phyloP scores from a whole-genome alignment of 768 basidiomycete species.

The Suillus subaureus region DNA sequence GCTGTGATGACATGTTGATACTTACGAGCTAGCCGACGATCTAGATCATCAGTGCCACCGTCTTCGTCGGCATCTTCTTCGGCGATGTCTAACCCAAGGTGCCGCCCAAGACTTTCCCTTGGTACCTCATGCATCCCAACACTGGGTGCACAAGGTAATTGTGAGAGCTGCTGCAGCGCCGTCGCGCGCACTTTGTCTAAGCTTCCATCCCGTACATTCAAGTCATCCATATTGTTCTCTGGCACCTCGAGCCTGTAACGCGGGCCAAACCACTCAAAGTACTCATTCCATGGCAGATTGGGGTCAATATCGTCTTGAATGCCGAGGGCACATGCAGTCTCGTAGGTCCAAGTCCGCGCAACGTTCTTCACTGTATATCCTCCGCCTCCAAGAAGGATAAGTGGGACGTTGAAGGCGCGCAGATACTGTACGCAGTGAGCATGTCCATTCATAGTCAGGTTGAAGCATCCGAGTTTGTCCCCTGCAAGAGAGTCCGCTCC shows the following conservation, averaged over 20 bases:
- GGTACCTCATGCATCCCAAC: slow-evolving; percentile 87
- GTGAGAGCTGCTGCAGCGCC: slow-evolving; percentile 56
- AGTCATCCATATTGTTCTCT: slow-evolving; percentile 92
- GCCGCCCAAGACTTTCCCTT: slow-evolving; percentile 60
- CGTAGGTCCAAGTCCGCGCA: slow-evolving; percentile 92
- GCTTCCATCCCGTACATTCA: slow-evolving; percentile 80
- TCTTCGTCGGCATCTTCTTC: slow-evolving; percentile 46
- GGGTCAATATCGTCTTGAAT: slow-evolving; percentile 76
- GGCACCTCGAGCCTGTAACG: slow-evolving; percentile 91
- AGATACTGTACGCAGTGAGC: slow-evolving; percentile 89
- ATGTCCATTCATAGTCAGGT: slow-evolving; percentile 94
- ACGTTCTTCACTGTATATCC: slow-evolving; percentile 99
- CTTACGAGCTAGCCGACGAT: slow-evolving; percentile 74
- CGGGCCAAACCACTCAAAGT: slow-evolving; percentile 98
- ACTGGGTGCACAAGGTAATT: slow-evolving; percentile 76
- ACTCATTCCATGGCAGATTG: slow-evolving; percentile 83
- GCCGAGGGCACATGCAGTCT: slow-evolving; percentile 94
- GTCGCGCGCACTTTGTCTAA: slow-evolving; percentile 77
- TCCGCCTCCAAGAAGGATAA: slow-evolving; percentile 92
- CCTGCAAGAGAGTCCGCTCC: slow-evolving; percentile 95
- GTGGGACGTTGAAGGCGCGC: slow-evolving; percentile 77
- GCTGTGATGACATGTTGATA: slow-evolving; percentile 8
- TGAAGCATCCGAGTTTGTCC: slow-evolving; percentile 96
- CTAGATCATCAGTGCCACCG: slow-evolving; percentile 56
- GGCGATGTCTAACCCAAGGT: slow-evolving; percentile 57